Percentiles rank a stretch among this genome's conserved stretches.
These are phyloP conservation scores for Paracoccidioides brasiliensis DNA, from an alignment of 2,329 filamentous ascomycete genomes.

Conservation along the genomic window DNA sequence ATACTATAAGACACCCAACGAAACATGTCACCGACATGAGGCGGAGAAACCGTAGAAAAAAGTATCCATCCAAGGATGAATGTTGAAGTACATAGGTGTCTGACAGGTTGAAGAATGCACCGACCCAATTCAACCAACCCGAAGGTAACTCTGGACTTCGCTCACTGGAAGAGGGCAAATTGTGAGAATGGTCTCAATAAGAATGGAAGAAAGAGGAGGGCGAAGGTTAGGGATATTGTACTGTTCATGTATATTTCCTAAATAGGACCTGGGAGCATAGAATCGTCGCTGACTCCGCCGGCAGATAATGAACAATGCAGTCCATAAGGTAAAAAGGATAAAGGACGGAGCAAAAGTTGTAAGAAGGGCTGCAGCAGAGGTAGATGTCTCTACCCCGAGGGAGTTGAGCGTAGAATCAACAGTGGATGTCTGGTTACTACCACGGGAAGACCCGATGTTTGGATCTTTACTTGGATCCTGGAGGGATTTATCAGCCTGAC, in stretches of 20 bases:
- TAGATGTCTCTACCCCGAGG: conserved; percentile 26
- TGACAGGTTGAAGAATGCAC: conserved; percentile 39
- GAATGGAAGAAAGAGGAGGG: background rate
- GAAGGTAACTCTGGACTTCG: conserved; percentile 35
- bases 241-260: conserved; percentile 31
- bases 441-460: conserved; percentile 30
- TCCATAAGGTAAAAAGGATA: conserved; percentile 31
- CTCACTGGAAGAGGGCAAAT: conserved; percentile 20
- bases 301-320: conserved; percentile 35
- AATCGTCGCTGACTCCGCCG: conserved; percentile 34
- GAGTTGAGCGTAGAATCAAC: conserved; percentile 19
- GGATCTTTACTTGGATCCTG: conserved; percentile 29
- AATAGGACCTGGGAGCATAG: conserved; percentile 32
- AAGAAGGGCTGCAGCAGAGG: conserved; percentile 38
- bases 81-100: conserved; percentile 80
- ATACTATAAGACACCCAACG: conserved; percentile 68
- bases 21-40: conserved; percentile 66
- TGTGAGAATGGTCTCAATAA: background rate
- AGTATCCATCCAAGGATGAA: conserved; percentile 80
- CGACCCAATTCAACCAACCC: conserved; percentile 43
- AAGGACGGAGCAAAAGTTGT: conserved; percentile 38
- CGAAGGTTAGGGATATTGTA: conserved; percentile 13
- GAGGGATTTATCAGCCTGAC: background rate
- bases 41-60: conserved; percentile 79
- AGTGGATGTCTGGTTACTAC: conserved; percentile 23